Base-by-base conservation (phyloP, 495 filamentous ascomycete genomes). In the Xylaria venustula region DNA sequence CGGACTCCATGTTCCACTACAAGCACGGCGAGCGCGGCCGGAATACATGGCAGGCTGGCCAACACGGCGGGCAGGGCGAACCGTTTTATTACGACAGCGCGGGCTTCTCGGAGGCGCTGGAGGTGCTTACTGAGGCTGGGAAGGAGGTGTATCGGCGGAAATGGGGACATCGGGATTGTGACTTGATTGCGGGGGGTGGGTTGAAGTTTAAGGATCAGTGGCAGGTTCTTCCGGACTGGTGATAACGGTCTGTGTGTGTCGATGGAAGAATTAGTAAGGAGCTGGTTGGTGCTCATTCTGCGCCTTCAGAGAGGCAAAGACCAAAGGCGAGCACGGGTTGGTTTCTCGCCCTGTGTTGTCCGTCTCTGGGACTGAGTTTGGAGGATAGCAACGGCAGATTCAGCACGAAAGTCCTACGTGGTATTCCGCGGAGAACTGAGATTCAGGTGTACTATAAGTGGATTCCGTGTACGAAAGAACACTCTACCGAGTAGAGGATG, bases 11-110 rank as follows among this genome's bases (percentile, higher is more conserved):
- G 60, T 69, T 80, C 36, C 73, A 79, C 32, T 66, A 73, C 50
- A 77, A 84, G 57, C 66, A 78, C 49, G 60, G 64, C 30, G 74
- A 72, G 34, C 68, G 71, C 9, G 78, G 75, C 14, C 72, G 84
- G 5, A 87, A 88, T 67, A 82, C 76, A 7, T 88, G 86, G 86
- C 86, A 88, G 63, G 61, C 63, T 2, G 70, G 72, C 34, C 85
- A 87, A 66, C 77, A 66, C 11, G 86, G 86, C 20, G 86, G 85
- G 0, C 62, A 80, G 49, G 86, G 85, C 5, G 86, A 88, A 64
- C 83, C 82, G 5, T 88, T 79, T 47, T 85, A 86, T 65, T 75
- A 85, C 53, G 76, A 83, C 52, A 64, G 77, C 0, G 74, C 65
- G 9, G 85, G 84, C 1, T 81, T 87, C 54, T 78, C 82, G 14